Evolutionary conservation across 116 monocot genomes (phyloP), one percentile per base, ranked within the genome.

Genomic region (Iris pallida): DNA sequence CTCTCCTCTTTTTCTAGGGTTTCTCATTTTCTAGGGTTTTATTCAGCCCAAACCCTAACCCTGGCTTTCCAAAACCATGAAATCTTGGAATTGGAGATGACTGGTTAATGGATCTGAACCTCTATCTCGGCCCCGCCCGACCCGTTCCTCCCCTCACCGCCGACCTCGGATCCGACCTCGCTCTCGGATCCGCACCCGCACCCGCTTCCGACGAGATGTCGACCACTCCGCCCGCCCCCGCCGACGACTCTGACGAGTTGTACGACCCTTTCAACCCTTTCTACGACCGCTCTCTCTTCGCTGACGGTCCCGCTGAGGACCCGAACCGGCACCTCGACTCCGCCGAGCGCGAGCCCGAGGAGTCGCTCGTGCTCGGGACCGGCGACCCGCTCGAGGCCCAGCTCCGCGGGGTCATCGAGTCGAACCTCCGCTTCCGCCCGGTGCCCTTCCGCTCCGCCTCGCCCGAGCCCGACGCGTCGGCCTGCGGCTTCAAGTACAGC

Each of bases 151-250:
- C 62, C 13, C 75, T 67, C 55, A 71, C 55, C 45, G 67, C 54
- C 4, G 75, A 75, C 51, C 66, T 80, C 6, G 80, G 80, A 20
- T 71, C 80, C 13, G 80, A 80, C 71, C 80, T 80, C 47, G 75
- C 75, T 42, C 80, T 80, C 20, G 63, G 80, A 56, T 75, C 80
- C 9, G 49, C 66, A 40, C 71, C 71, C 17, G 48, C 56, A 43
- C 49, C 46, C 42, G 30, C 30, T 30, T 44, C 64, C 64, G 16
- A 48, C 44, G 48, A 53, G 58, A 40, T 30, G 30, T 30, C 30
- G 30, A 30, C 30, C 30, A 30, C 30, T 30, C 30, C 30, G 30
- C 30, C 3, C 30, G 30, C 30, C 30, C 47, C 17, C 10, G 7
- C 8, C n/a, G 42, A 41, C n/a, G 53, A 8, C 3, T 41, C 53